Conservation (phyloP, 805 yeast genomes). For the Barnettozyma pratensis region DNA sequence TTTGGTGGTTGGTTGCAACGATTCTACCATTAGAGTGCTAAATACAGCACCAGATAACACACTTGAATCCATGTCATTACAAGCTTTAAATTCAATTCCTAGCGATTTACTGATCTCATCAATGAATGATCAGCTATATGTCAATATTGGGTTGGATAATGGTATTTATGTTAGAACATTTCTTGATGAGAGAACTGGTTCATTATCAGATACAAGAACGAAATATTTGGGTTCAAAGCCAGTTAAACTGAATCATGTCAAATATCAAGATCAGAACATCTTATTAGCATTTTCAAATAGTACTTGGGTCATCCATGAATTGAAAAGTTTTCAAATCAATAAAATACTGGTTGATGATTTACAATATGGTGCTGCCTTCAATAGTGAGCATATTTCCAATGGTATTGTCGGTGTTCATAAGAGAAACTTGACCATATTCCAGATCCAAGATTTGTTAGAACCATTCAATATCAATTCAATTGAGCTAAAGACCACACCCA, state of each 20-base stretch:
- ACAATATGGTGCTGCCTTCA: constrained; percentile 45
- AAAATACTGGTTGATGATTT: constrained; percentile 29
- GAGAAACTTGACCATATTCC: constrained; percentile 48
- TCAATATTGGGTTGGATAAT: constrained; percentile 78
- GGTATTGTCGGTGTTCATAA: constrained; percentile 63
- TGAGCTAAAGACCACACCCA: constrained; percentile 48
- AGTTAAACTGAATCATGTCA: constrained; percentile 37
- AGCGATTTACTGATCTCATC: constrained; percentile 32
- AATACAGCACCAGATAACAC: constrained; percentile 57
- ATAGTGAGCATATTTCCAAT: constrained; percentile 54
- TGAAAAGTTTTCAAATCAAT: constrained; percentile 21
- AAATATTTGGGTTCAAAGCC: constrained; percentile 71
- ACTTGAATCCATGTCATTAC: constrained; percentile 57
- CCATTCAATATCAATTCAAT: constrained; percentile 31
- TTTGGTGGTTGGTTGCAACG: constrained; percentile 68
- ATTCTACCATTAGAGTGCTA: constrained; percentile 62
- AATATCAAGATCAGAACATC: constrained; percentile 13
- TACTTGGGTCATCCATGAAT: constrained; percentile 30
- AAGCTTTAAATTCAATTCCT: constrained; percentile 52
- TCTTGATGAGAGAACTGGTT: constrained; percentile 56
- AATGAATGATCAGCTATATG: constrained; percentile 25
- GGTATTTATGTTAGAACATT: constrained; percentile 71
- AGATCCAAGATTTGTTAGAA: constrained; percentile 37
- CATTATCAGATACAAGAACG: constrained; percentile 55
- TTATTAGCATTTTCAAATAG: constrained; percentile 28